Evolutionary conservation across 208 protist genomes (phyloP), one percentile per base, ranked within the genome.

Genomic region (Wallacemonas rigidus): DNA sequence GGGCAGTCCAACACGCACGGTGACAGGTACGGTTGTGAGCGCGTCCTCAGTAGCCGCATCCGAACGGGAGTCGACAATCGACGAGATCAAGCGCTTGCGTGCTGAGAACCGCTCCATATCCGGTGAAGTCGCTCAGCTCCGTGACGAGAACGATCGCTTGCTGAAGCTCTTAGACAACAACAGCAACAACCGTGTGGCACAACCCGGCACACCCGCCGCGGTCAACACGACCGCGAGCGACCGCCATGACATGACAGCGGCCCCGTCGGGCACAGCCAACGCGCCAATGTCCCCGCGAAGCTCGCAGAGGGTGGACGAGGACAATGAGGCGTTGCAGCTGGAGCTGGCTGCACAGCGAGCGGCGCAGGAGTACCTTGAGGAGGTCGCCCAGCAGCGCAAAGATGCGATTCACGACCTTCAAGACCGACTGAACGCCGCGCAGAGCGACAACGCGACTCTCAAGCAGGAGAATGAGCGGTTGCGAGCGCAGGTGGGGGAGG

Each of bases 71-170:
- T 57, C 17, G 38, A 26, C 64, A 6, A 69, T 69, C 15, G 68
- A 72, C 9, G 68, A 60, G 55, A 11, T 72, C n/a, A 51, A 56
- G 50, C 51, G 50, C 4, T 45, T 65, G 38, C 60, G 60, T 26
- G 60, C 60, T 4, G 54, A 72, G 14, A 36, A 47, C 55, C 44
- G 47, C n/a, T 15, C 55, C 3, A 14, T 12, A n/a, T 35, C 5
- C n/a, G 35, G 12, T 12, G 67, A 51, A 62, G 26, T 35, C 43
- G 39, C 45, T n/a, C 74, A 63, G 35, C 72, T 85, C 35, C 82
- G 76, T 47, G 77, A 75, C 1, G 73, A 81, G 38, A 82, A 80
- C 48, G 74, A 65, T 8, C 51, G 45, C 35, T 69, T 86, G 43
- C 58, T 62, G 17, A 44, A 69, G 48, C 48, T 70, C 36, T n/a